Base-by-base conservation (phyloP, 352 stramenopile genomes). In the Phytophthora rubi region DNA sequence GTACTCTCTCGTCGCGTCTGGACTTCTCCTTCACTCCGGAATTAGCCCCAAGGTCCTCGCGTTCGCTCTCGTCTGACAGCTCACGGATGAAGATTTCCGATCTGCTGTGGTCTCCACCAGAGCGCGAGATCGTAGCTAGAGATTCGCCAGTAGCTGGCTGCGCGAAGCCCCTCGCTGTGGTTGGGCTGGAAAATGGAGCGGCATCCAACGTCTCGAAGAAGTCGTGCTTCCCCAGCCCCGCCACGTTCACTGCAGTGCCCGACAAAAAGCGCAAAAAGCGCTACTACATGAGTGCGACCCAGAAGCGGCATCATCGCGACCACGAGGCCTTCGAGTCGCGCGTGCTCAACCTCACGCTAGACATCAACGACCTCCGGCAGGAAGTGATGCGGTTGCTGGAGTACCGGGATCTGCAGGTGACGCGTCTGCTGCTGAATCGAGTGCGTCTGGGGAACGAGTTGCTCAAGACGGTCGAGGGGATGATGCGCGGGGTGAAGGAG, bases 271-370 rank as follows among this genome's bases (percentile, higher is more conserved):
- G 56, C 26, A 71, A 71, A 39, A 63, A 57, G 6, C 44, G 26
- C 33, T 68, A 68, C 26, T 68, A 58, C 13, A 58, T 72, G 52
- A 76, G 69, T 44, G 63, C 55, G 21, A 18, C 48, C 6, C 57
- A 73, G 58, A 44, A 59, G 21, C 47, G 56, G 37, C 57, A n/a
- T 16, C 53, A 42, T 6, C 45, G 21, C 9, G 32, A 61, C 23
- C 37, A 59, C 30, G 13, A 56, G 21, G 5, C 26, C 2, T 61
- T 65, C 47, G 49, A 71, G 45, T 74, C 70, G 6, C 21, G 44
- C 3, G 54, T 75, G 32, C 62, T 68, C 45, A 75, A 75, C n/a
- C 39, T 78, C n/a, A 75, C 65, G n/a, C 66, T 78, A 44, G 71
- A 78, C 58, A 51, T 69, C 49, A 75, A 75, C 61, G n/a, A 71